Conservation (phyloP, 805 yeast species). For the Jamesozyma spencerorum region DNA sequence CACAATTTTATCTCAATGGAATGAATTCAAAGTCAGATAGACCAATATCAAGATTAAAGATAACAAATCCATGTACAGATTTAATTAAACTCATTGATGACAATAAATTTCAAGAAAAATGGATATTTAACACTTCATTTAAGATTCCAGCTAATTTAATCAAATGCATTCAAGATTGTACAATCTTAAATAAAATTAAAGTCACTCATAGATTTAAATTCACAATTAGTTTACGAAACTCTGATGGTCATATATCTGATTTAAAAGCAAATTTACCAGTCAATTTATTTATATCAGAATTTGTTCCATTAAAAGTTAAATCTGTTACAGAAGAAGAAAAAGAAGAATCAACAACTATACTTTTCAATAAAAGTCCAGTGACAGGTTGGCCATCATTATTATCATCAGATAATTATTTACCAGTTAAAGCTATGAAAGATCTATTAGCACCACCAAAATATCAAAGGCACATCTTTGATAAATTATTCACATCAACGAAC, state of each 20-base stretch:
- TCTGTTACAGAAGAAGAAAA: too few relatives aligned
- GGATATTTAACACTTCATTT: slow-evolving; percentile 62
- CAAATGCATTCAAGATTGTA: slow-evolving; percentile 81
- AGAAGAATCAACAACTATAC: too few relatives aligned
- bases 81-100: slow-evolving; percentile 24
- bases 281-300: slow-evolving; percentile 67
- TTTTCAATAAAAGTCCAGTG: too few relatives aligned
- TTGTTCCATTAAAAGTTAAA: slow-evolving; percentile 48
- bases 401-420: not conserved
- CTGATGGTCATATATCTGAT: slow-evolving; percentile 90
- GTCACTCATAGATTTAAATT: slow-evolving; percentile 85
- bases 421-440: slow-evolving; percentile 19
- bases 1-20: slow-evolving; percentile 52
- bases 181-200: slow-evolving; percentile 56
- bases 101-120: slow-evolving; percentile 41
- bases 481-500: not conserved
- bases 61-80: slow-evolving; percentile 34
- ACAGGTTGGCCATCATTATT: too few relatives aligned
- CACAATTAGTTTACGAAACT: slow-evolving; percentile 66
- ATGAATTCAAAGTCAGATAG: slow-evolving; percentile 57
- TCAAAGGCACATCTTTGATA: slow-evolving; percentile 62
- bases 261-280: slow-evolving; percentile 85
- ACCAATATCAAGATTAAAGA: slow-evolving; percentile 43
- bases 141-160: slow-evolving; percentile 65
- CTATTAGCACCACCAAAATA: slow-evolving; percentile 78